A percentile compares a stretch with the other conserved stretches of the same genome.
Conservation (phyloP, 192 early-diverging fungal species). For the Coemansia javaensis region DNA sequence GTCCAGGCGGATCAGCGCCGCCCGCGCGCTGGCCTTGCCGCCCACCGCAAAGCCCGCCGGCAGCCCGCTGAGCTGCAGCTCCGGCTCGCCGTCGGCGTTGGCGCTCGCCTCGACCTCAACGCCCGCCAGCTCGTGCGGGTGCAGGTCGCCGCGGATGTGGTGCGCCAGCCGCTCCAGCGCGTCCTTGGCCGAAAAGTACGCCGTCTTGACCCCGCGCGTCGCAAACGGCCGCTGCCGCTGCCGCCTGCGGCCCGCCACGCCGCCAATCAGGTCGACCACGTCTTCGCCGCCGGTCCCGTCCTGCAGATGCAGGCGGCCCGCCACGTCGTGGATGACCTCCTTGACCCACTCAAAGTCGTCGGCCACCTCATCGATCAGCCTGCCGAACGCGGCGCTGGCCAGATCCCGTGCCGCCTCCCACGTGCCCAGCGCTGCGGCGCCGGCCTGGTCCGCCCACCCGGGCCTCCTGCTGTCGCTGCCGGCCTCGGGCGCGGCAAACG, state of each 20-base stretch:
- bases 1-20: slow-evolving; percentile 28
- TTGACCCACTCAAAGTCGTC: slow-evolving; percentile 20
- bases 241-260: not conserved
- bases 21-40: slow-evolving; percentile 24
- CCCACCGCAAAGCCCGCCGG: slow-evolving; percentile 22
- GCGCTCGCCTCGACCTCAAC: slow-evolving; percentile 18
- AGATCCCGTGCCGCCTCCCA: slow-evolving; percentile 34
- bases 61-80: slow-evolving; percentile 22
- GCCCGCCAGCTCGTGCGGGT: slow-evolving; percentile 28
- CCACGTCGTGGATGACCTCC: slow-evolving; percentile 16
- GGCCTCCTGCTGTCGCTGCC: not conserved
- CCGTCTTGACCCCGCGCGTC: slow-evolving; percentile 10
- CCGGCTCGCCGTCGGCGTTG: slow-evolving; percentile 33
- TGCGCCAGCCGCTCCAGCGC: slow-evolving; percentile 60
- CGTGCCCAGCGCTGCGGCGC: slow-evolving; percentile 22
- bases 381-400: slow-evolving; percentile 24
- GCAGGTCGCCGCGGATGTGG: slow-evolving; percentile 56
- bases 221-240: slow-evolving; percentile 9
- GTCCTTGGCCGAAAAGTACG: slow-evolving; percentile 56
- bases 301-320: slow-evolving; percentile 28
- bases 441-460: slow-evolving; percentile 11
- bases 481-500: slow-evolving; percentile 13
- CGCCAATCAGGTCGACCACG: slow-evolving; percentile 16
- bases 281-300: slow-evolving; percentile 2
- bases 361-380: slow-evolving; percentile 10